Base-by-base conservation (phyloP, 331 rosid species). In the Erythrophleum ivorense region DNA sequence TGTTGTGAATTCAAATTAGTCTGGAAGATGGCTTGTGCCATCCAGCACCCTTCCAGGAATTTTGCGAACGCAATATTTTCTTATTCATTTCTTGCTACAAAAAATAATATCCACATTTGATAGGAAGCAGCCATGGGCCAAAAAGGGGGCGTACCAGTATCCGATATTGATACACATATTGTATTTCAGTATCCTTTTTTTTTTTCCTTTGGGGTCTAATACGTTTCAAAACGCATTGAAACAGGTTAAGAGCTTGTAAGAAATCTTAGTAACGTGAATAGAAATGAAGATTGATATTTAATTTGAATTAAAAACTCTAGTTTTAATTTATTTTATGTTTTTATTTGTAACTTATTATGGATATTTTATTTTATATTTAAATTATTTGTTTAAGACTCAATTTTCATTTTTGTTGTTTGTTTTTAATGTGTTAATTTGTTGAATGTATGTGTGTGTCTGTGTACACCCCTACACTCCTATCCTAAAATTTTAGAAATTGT, bases 21-120 rank as follows among this genome's bases (percentile, higher is more conserved):
- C 72, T 76, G 49, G 74, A 55, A 6, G 65, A 49, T 57, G 55
- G 18, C 8, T 24, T 70, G 57, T 70, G 53, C 45, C 75, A 13
- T 69, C 57, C 1, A 41, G 73, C 36, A 11, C 18, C 21, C 18
- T 9, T 73, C 12, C 7, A 36, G 76, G 58, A 46, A 10, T 10
- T 36, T 19, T 36, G 66, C 36, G 15, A 52, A n/a, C 3, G 5
- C 43, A 52, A 15, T 48, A 15, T 75, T 41, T 21, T 16, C 58
- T 48, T 63, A 21, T 38, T 33, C 21, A 77, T 16, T 66, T 77
- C 7, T 46, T 66, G 43, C 67, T 11, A 24, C 45, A 10, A 29
- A n/a, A 53, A 5, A 18, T 8, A n/a, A 40, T 21, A 0, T 53
- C 5, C 60, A 8, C 15, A 68, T 68, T 13, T 40, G 55, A 6